phyloP scores from a whole-genome alignment of 176 grass and related monocot species.

The Zizania latifolia region DNA sequence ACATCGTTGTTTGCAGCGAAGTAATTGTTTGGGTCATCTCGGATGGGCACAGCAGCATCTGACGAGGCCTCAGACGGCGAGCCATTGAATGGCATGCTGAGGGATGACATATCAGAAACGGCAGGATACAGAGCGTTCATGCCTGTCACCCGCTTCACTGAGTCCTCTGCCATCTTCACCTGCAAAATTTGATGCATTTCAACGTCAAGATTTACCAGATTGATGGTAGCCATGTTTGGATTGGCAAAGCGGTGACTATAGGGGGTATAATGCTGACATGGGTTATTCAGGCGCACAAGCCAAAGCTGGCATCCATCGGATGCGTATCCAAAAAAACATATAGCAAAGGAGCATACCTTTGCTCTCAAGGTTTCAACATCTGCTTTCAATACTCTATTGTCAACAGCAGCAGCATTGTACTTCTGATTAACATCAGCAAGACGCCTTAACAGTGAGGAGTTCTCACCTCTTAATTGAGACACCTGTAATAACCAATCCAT shows the following conservation, averaged over 20 bases:
- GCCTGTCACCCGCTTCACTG: slow-evolving; percentile 68
- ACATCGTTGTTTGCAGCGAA: slow-evolving; percentile 29
- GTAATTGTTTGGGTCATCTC: slow-evolving; percentile 52
- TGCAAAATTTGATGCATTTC: slow-evolving; percentile 20
- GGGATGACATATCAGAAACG: slow-evolving; percentile 45
- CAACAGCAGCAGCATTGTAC: slow-evolving; percentile 70
- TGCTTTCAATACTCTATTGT: slow-evolving; percentile 76
- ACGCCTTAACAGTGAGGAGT: slow-evolving; percentile 61
- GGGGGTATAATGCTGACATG: not conserved
- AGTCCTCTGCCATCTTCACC: slow-evolving; percentile 93
- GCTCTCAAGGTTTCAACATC: slow-evolving; percentile 75
- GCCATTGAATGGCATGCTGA: slow-evolving; percentile 47
- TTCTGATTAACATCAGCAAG: slow-evolving; percentile 79
- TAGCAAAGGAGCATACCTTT: slow-evolving; percentile 38
- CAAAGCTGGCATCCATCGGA: not conserved
- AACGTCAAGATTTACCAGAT: not conserved
- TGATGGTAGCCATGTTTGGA: not conserved
- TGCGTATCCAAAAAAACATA: not conserved
- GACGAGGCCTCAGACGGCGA: slow-evolving; percentile 61
- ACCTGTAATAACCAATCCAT: slow-evolving; percentile 38
- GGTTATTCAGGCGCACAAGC: slow-evolving; percentile 7
- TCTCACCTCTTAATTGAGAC: slow-evolving; percentile 73
- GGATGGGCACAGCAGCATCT: slow-evolving; percentile 26
- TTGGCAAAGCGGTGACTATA: not conserved
- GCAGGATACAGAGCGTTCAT: slow-evolving; percentile 40